These are phyloP conservation scores for Scopulariopsis brevicaulis DNA, from an alignment of 2,329 filamentous ascomycete genomes.

Conservation along the genomic window DNA sequence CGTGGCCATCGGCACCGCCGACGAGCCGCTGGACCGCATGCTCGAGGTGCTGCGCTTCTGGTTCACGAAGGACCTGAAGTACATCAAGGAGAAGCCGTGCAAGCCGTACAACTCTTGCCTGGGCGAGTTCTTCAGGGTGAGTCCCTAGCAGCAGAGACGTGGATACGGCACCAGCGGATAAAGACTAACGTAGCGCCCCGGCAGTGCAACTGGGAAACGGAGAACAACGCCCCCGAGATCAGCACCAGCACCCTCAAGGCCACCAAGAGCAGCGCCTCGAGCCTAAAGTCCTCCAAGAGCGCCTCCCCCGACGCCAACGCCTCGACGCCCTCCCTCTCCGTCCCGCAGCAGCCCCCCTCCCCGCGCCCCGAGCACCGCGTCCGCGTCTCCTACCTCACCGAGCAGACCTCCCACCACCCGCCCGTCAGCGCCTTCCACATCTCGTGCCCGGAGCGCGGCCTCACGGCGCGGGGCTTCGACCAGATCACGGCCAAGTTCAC, in stretches of 20 bases:
- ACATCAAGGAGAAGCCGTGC: constrained; percentile 95
- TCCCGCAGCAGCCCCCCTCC: constrained; percentile 33
- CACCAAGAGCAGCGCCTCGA: constrained; percentile 31
- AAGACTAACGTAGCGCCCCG: neutral
- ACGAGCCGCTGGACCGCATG: constrained; percentile 88
- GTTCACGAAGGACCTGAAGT: constrained; percentile 99
- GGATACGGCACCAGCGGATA: neutral
- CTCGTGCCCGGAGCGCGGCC: constrained; percentile 81
- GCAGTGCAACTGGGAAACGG: constrained; percentile 90
- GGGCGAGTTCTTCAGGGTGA: constrained; percentile 91
- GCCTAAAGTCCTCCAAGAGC: constrained; percentile 31
- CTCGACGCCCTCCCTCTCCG: constrained; percentile 37
- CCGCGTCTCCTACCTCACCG: constrained; percentile 85
- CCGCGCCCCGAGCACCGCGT: constrained; percentile 37
- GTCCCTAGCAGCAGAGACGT: constrained; percentile 16
- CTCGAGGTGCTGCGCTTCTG: constrained; percentile 90
- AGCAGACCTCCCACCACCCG: constrained; percentile 96
- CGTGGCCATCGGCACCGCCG: constrained; percentile 69
- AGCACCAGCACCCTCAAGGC: constrained; percentile 29
- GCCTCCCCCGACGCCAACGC: constrained; percentile 26
- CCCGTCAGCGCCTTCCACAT: constrained; percentile 94
- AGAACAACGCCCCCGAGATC: constrained; percentile 63
- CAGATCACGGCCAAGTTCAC: constrained; percentile 98
- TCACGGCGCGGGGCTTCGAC: constrained; percentile 83
- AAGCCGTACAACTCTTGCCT: constrained; percentile 97